Percentiles rank a stretch among this genome's conserved stretches.
Conservation (phyloP, 768 basidiomycete genomes). For the Pleurotus cornucopiae region DNA sequence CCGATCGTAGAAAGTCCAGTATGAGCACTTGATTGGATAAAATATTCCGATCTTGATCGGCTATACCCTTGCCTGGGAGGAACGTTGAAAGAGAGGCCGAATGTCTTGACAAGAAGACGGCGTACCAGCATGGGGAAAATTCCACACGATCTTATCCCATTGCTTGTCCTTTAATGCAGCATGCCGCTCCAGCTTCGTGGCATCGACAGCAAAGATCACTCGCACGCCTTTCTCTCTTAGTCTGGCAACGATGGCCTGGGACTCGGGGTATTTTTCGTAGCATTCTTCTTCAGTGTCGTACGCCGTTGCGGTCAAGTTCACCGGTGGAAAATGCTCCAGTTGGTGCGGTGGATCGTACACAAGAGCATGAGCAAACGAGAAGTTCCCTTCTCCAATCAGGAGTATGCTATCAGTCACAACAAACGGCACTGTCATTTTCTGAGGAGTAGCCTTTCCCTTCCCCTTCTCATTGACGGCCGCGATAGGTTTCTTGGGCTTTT, state of each 20-base stretch:
- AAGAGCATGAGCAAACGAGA: slow-evolving; percentile 84
- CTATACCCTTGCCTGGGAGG: slow-evolving; percentile 74
- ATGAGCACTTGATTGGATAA: slow-evolving; percentile 82
- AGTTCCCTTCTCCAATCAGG: slow-evolving; percentile 92
- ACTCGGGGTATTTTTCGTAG: slow-evolving; percentile 79
- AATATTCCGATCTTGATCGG: slow-evolving; percentile 92
- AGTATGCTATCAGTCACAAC: slow-evolving; percentile 60
- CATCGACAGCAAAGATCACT: slow-evolving; percentile 82
- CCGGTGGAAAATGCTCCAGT: slow-evolving; percentile 50
- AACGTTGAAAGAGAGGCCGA: not conserved
- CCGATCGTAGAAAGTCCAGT: slow-evolving; percentile 77
- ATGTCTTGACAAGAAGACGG: slow-evolving; percentile 3
- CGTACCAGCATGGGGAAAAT: slow-evolving; percentile 94
- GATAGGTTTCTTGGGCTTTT: slow-evolving; percentile 2
- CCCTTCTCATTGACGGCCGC: slow-evolving; percentile 21
- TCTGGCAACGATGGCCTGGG: slow-evolving; percentile 49
- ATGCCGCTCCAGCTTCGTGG: slow-evolving; percentile 64
- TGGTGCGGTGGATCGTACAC: slow-evolving; percentile 39
- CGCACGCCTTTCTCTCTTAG: slow-evolving; percentile 58
- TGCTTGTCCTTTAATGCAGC: slow-evolving; percentile 51
- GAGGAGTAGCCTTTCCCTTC: slow-evolving; percentile 29
- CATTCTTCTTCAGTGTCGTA: slow-evolving; percentile 79
- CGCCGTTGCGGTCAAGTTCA: slow-evolving; percentile 79
- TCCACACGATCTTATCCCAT: slow-evolving; percentile 86
- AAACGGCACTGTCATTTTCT: slow-evolving; percentile 61